Percentiles rank a stretch among this genome's conserved stretches.
Evolutionary conservation across 2,329 filamentous ascomycete genomes (phyloP).

Genomic region (Chrysoporthe deuterocubensis): DNA sequence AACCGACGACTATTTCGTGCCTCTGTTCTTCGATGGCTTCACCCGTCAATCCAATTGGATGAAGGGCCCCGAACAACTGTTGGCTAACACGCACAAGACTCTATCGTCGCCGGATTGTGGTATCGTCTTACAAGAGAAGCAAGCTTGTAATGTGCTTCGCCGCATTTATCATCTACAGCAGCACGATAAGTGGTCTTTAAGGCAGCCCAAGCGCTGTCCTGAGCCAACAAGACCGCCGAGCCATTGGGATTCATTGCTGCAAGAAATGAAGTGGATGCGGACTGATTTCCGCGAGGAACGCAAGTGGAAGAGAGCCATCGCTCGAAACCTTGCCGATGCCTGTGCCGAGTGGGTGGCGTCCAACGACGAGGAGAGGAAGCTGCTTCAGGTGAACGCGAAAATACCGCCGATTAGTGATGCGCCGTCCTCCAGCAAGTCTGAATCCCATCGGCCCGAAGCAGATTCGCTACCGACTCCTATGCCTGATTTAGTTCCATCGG

Average conservation of each 20-base stretch:
- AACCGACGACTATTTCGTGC: slow-evolving; percentile 67
- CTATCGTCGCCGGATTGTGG: slow-evolving; percentile 84
- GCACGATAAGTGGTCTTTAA: slow-evolving; percentile 87
- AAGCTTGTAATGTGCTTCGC: slow-evolving; percentile 84
- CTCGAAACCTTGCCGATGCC: slow-evolving; percentile 77
- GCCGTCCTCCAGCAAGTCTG: slow-evolving; percentile 8
- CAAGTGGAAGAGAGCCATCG: slow-evolving; percentile 87
- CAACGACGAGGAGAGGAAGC: slow-evolving; percentile 62
- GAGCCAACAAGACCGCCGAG: slow-evolving; percentile 78
- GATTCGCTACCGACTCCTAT: slow-evolving; percentile 54
- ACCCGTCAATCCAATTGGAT: slow-evolving; percentile 61
- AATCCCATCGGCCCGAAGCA: slow-evolving; percentile 30
- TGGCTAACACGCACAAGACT: slow-evolving; percentile 86
- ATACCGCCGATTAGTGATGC: slow-evolving; percentile 45
- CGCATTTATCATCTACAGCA: slow-evolving; percentile 91
- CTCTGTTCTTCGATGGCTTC: slow-evolving; percentile 64
- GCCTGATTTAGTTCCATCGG: slow-evolving; percentile 69
- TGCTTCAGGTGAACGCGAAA: slow-evolving; percentile 68
- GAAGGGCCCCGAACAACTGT: slow-evolving; percentile 69
- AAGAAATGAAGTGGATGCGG: slow-evolving; percentile 97
- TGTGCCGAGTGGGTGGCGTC: slow-evolving; percentile 83
- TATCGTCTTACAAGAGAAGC: slow-evolving; percentile 80
- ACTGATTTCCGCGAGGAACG: slow-evolving; percentile 93
- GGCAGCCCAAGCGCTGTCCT: slow-evolving; percentile 81
- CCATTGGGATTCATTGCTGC: slow-evolving; percentile 84